A percentile compares a stretch with the other conserved stretches of the same genome.
Evolutionary conservation across 257 asterid genomes (phyloP).

Genomic region (Scutellaria baicalensis): DNA sequence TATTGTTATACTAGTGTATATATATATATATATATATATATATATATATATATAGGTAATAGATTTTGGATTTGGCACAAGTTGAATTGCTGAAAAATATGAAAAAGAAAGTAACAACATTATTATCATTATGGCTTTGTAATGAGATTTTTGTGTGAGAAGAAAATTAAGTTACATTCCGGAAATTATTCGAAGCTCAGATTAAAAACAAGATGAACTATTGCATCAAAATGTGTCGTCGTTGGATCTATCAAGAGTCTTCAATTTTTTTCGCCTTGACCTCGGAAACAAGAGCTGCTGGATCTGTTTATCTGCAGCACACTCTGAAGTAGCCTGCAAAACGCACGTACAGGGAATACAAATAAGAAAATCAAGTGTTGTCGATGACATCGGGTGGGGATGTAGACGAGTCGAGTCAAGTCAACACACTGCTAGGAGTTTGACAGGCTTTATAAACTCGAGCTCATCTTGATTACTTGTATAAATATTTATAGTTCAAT

Average conservation of each 20-base stretch:
- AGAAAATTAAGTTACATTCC: background rate
- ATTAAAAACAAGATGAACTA: background rate
- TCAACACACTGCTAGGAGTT: too few relatives aligned
- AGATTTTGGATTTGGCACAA: too few relatives aligned
- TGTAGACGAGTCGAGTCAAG: background rate
- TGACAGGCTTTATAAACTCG: too few relatives aligned
- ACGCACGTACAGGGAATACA: too few relatives aligned
- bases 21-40: too few relatives aligned
- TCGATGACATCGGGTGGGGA: background rate
- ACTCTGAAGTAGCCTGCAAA: conserved; percentile 55
- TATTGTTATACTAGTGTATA: too few relatives aligned
- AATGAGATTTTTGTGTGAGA: background rate
- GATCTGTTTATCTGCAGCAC: conserved; percentile 75
- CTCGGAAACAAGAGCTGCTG: conserved; percentile 65
- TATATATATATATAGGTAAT: too few relatives aligned
- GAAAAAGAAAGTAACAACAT: background rate
- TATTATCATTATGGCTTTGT: background rate
- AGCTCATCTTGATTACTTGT: background rate
- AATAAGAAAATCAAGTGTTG: background rate
- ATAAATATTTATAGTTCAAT: background rate
- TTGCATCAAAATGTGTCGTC: conserved; percentile 32
- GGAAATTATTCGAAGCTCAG: conserved; percentile 5
- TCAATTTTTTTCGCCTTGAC: conserved; percentile 48
- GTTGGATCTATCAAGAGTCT: conserved; percentile 27
- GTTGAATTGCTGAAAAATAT: too few relatives aligned